phyloP scores from a whole-genome alignment of 23 red algal genomes.

The Agarophyton chilense region DNA sequence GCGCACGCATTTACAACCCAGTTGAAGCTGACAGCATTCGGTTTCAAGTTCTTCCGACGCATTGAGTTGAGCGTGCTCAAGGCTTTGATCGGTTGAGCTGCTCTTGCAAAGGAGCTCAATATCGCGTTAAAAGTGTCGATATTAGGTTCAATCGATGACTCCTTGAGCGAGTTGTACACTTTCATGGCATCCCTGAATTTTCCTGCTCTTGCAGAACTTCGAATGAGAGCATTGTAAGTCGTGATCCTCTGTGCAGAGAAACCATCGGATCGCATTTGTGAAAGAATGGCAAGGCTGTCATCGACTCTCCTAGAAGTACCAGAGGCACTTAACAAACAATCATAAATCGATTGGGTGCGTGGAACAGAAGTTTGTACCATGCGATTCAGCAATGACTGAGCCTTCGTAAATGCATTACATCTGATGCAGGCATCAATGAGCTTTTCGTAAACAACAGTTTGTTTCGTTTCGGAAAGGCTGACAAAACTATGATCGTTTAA shows the following conservation, averaged over 20 bases:
- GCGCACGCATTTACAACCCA: slow-evolving; percentile 78
- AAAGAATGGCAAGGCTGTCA: slow-evolving; percentile 18
- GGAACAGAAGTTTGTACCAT: slow-evolving; percentile 21
- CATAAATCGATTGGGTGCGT: slow-evolving; percentile 42
- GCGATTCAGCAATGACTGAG: slow-evolving; percentile 9
- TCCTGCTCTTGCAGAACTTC: slow-evolving; percentile 37
- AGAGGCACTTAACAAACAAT: slow-evolving; percentile 25
- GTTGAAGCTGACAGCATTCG: slow-evolving; percentile 71
- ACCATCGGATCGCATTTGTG: slow-evolving; percentile 45
- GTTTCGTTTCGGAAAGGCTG: background rate
- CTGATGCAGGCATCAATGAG: slow-evolving; percentile 52
- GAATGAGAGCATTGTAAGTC: slow-evolving; percentile 63
- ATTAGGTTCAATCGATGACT: slow-evolving; percentile 51
- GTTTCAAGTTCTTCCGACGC: slow-evolving; percentile 29
- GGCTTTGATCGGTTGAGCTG: slow-evolving; percentile 59
- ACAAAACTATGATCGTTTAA: background rate
- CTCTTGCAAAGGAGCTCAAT: slow-evolving; percentile 68
- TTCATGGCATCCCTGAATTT: slow-evolving; percentile 52
- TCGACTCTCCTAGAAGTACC: slow-evolving; percentile 18
- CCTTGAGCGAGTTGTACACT: slow-evolving; percentile 38
- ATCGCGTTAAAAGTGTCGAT: slow-evolving; percentile 83
- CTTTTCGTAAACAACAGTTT: slow-evolving; percentile 35
- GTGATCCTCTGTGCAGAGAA: slow-evolving; percentile 24
- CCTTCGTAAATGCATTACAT: slow-evolving; percentile 14
- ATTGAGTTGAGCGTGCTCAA: slow-evolving; percentile 72